phyloP scores from a whole-genome alignment of 441 rosid species.

The Pelargonium citronellum region DNA sequence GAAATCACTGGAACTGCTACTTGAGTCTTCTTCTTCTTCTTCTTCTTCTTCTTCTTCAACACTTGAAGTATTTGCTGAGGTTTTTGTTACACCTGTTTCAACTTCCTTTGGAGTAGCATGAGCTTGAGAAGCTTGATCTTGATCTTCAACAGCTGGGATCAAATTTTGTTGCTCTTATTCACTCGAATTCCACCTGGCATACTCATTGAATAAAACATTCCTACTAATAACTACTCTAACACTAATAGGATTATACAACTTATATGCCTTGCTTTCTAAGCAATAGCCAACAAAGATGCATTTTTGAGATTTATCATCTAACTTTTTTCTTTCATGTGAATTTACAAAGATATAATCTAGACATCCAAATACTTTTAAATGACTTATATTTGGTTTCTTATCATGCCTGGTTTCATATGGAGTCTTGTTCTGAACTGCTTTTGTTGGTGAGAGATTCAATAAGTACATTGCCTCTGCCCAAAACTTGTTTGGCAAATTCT shows the following conservation, averaged over 20 bases:
- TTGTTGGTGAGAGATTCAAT: constrained; percentile 4
- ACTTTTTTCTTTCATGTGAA: not conserved
- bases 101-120: too few relatives aligned
- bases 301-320: not conserved
- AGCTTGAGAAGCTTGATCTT: too few relatives aligned
- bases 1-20: too few relatives aligned
- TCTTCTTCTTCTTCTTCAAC: too few relatives aligned
- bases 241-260: not conserved
- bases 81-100: too few relatives aligned
- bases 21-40: too few relatives aligned
- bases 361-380: constrained; percentile 14
- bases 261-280: not conserved
- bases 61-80: too few relatives aligned
- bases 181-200: too few relatives aligned
- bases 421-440: not conserved
- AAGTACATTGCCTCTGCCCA: not conserved
- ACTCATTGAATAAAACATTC: too few relatives aligned
- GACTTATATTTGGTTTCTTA: not conserved
- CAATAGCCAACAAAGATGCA: constrained; percentile 3
- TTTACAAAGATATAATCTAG: not conserved
- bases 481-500: not conserved
- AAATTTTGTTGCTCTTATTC: too few relatives aligned
- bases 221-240: not conserved
- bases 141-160: too few relatives aligned
- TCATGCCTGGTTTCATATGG: constrained; percentile 18